Conservation (phyloP, 495 filamentous ascomycete species). For the Penicillium simplicissimum region DNA sequence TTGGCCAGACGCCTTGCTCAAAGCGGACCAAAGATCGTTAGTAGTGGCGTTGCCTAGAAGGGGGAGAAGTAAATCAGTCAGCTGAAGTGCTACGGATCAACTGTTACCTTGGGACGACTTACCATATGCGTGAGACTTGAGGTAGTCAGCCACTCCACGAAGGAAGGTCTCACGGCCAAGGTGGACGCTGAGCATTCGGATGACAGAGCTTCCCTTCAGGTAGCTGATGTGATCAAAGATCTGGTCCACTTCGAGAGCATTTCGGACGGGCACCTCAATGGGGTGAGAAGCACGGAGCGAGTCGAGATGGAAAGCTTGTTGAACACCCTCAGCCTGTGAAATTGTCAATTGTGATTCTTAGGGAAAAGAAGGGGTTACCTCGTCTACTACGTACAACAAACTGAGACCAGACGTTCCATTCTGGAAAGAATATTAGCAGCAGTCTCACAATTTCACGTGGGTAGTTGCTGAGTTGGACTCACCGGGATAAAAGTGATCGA, state of each 20-base stretch:
- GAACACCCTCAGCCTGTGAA: slow-evolving; percentile 76
- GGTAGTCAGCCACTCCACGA: slow-evolving; percentile 81
- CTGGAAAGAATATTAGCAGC: slow-evolving; percentile 35
- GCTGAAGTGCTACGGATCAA: background rate
- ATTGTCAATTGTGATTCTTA: slow-evolving; percentile 36
- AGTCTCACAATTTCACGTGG: background rate
- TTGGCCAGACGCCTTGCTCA: slow-evolving; percentile 84
- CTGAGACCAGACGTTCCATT: slow-evolving; percentile 94
- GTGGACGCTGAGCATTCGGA: slow-evolving; percentile 89
- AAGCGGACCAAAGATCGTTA: slow-evolving; percentile 86
- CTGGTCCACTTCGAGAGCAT: slow-evolving; percentile 91
- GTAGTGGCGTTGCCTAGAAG: slow-evolving; percentile 82
- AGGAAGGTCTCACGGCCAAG: slow-evolving; percentile 85
- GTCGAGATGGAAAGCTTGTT: slow-evolving; percentile 87
- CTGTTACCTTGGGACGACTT: slow-evolving; percentile 12
- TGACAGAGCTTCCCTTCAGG: slow-evolving; percentile 90
- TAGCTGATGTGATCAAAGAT: slow-evolving; percentile 97
- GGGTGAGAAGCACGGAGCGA: slow-evolving; percentile 87
- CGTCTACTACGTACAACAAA: slow-evolving; percentile 73
- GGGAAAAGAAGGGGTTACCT: slow-evolving; percentile 43
- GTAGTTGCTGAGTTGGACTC: slow-evolving; percentile 14
- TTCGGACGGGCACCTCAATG: slow-evolving; percentile 88
- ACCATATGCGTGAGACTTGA: slow-evolving; percentile 81
- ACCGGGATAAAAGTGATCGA: slow-evolving; percentile 85
- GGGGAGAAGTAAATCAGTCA: background rate